Conservation (phyloP, 305 asterid species). For the Plantago rigida region DNA sequence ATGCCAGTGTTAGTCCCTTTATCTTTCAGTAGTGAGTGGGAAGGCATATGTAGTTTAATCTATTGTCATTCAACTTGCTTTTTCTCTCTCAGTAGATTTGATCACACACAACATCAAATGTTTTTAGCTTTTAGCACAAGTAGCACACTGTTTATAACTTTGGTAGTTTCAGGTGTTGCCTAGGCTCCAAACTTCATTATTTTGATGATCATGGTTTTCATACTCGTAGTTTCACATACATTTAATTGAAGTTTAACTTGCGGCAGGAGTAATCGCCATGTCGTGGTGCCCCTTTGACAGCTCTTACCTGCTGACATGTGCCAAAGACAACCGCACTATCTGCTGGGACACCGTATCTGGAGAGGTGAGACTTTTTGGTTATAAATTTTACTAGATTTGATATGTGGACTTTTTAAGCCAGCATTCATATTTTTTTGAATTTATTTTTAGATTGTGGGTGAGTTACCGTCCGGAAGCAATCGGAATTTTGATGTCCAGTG, state of each 20-base stretch:
- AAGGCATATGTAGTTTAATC: too few species aligned
- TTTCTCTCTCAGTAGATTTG: too few species aligned
- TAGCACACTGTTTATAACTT: slow-evolving; percentile 6
- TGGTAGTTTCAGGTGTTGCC: slow-evolving; percentile 4
- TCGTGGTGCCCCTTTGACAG: slow-evolving; percentile 98
- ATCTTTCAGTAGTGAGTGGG: too few species aligned
- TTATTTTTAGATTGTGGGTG: slow-evolving; percentile 73
- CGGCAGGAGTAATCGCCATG: slow-evolving; percentile 94
- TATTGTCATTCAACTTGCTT: too few species aligned
- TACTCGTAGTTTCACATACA: neutral
- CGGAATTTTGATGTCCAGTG: slow-evolving; percentile 98
- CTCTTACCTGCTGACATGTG: slow-evolving; percentile 91
- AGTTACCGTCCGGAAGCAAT: slow-evolving; percentile 90
- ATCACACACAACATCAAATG: neutral
- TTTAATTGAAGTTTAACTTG: slow-evolving; percentile 20
- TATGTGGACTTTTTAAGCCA: neutral
- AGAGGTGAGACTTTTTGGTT: slow-evolving; percentile 47
- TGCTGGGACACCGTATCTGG: slow-evolving; percentile 92
- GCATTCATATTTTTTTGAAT: slow-evolving; percentile 10
- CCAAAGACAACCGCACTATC: slow-evolving; percentile 94
- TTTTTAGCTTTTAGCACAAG: slow-evolving; percentile 19
- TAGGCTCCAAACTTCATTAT: neutral
- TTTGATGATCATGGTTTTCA: slow-evolving; percentile 10
- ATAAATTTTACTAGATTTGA: neutral
- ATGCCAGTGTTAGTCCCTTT: too few species aligned